Percentiles rank a stretch among this genome's conserved stretches.
These are phyloP conservation scores for Pyrus pyrifolia DNA, from an alignment of 306 rosid species.

Conservation along the genomic window DNA sequence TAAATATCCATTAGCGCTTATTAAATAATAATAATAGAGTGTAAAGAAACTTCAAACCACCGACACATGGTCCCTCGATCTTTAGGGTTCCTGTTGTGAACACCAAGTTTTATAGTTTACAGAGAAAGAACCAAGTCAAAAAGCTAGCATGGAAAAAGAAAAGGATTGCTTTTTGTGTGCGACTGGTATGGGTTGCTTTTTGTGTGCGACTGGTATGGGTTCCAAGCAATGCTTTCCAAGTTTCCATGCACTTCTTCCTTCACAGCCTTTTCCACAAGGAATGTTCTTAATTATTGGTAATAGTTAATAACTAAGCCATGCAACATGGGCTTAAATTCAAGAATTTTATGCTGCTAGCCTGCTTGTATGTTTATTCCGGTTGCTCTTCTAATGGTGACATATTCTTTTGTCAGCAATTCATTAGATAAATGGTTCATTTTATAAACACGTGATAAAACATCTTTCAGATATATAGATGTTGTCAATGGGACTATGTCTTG, in stretches of 20 bases:
- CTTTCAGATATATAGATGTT: no score
- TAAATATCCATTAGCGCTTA: constrained; percentile 3
- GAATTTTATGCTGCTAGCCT: no score
- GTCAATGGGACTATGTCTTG: no score
- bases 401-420: no score
- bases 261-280: no score
- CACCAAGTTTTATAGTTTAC: constrained; percentile 28
- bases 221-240: constrained; percentile 22
- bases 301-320: no score
- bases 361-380: no score
- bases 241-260: constrained; percentile 13
- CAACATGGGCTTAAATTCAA: no score
- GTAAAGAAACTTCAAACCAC: constrained; percentile 20
- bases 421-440: no score
- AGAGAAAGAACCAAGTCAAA: constrained; percentile 47
- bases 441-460: no score
- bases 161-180: constrained; percentile 23
- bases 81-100: constrained; percentile 40
- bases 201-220: constrained; percentile 19
- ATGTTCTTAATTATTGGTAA: no score
- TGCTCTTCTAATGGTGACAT: no score
- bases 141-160: constrained; percentile 26
- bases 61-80: constrained; percentile 31
- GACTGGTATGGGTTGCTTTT: constrained; percentile 19
- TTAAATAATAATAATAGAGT: background rate